Conservation (phyloP, 2,329 filamentous ascomycete genomes). For the Trichoderma arundinaceum region DNA sequence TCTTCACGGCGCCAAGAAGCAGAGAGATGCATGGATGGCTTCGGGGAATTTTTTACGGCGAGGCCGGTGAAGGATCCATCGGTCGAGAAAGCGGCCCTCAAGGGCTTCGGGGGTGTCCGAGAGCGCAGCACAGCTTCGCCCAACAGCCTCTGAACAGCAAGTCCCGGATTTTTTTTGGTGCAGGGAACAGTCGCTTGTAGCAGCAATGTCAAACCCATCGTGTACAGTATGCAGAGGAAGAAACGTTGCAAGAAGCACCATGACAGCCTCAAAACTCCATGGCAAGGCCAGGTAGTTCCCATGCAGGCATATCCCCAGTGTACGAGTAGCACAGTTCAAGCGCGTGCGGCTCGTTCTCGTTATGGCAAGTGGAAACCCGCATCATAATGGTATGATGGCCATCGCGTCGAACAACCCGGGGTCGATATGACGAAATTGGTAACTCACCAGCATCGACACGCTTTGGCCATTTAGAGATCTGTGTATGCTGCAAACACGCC, state of each 20-base stretch:
- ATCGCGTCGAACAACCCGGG: constrained; percentile 8
- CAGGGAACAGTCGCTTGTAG: neutral
- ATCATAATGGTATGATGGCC: neutral
- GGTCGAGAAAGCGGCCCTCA: neutral
- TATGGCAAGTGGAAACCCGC: constrained; percentile 13
- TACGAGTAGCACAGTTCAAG: no score
- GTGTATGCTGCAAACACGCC: constrained; percentile 18
- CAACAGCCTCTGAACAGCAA: neutral
- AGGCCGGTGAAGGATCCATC: constrained; percentile 7
- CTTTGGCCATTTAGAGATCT: constrained; percentile 22
- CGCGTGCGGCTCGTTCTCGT: no score
- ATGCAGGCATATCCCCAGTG: constrained; percentile 1
- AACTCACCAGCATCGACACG: constrained; percentile 10
- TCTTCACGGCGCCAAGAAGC: neutral
- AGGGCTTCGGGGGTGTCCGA: constrained; percentile 24
- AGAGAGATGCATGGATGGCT: neutral
- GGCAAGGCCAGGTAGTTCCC: neutral
- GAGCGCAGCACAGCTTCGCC: constrained; percentile 4
- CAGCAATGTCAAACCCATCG: neutral
- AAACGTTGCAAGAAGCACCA: constrained; percentile 5
- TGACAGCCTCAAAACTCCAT: neutral
- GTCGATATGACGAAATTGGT: constrained; percentile 18
- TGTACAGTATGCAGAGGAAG: neutral
- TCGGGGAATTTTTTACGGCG: constrained; percentile 6
- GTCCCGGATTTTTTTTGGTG: neutral